These are phyloP conservation scores for Boeremia lycopersici DNA, from an alignment of 2,329 filamentous ascomycete genomes.

Conservation along the genomic window DNA sequence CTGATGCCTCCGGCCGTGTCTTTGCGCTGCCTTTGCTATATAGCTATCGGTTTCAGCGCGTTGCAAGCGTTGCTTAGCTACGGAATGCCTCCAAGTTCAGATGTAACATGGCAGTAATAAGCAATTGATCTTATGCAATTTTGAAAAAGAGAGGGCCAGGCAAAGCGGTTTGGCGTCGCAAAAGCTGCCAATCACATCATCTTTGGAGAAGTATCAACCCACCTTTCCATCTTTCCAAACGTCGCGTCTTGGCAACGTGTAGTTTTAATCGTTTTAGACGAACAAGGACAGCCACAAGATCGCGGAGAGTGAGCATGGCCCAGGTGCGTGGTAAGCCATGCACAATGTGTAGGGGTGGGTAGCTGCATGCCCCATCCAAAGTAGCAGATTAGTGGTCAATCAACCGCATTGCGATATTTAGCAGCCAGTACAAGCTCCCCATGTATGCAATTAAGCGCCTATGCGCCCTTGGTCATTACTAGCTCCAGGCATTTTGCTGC, in stretches of 20 bases:
- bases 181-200: conserved; percentile 3
- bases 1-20: neutral
- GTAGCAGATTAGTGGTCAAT: conserved; percentile 13
- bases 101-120: conserved; percentile 4
- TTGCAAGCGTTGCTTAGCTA: neutral
- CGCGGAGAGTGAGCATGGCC: conserved; percentile 15
- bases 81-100: neutral
- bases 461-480: conserved; percentile 22
- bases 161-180: neutral
- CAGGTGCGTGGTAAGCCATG: conserved; percentile 15
- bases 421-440: conserved; percentile 24
- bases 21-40: neutral
- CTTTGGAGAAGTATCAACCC: neutral
- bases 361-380: conserved; percentile 10
- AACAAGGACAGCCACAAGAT: neutral
- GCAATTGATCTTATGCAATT: neutral
- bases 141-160: neutral
- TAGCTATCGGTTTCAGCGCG: conserved; percentile 2
- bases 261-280: conserved; percentile 5
- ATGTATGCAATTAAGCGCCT: conserved; percentile 40
- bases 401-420: conserved; percentile 19
- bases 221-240: conserved; percentile 6
- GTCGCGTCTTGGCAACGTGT: conserved; percentile 4
- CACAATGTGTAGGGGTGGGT: conserved; percentile 8
- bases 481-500: conserved; percentile 32